phyloP scores from a whole-genome alignment of 306 rosid species.

The Vigna reflexopilosa region DNA sequence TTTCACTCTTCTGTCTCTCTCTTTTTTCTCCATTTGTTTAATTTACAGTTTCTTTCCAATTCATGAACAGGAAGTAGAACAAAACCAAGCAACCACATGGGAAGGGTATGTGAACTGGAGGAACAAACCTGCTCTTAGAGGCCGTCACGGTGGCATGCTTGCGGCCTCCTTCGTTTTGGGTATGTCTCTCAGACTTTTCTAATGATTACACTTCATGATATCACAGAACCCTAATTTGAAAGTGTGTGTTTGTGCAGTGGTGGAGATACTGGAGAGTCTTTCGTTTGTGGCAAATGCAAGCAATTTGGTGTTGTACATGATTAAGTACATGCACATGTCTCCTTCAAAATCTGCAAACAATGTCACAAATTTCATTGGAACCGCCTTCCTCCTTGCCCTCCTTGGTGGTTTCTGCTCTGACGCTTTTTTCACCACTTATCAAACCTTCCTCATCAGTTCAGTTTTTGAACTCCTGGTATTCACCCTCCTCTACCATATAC shows the following conservation, averaged over 20 bases:
- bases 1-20: background rate
- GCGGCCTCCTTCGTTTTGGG: constrained; percentile 90
- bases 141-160: constrained; percentile 88
- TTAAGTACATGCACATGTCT: constrained; percentile 72
- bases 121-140: constrained; percentile 68
- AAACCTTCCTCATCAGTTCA: constrained; percentile 82
- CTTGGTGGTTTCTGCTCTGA: constrained; percentile 95
- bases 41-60: background rate
- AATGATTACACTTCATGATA: too few relatives aligned
- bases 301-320: constrained; percentile 82
- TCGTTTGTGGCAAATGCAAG: constrained; percentile 94
- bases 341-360: constrained; percentile 85
- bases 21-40: background rate
- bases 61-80: constrained; percentile 52
- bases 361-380: constrained; percentile 98
- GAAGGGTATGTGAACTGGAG: constrained; percentile 90
- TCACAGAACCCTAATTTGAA: background rate
- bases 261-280: constrained; percentile 88
- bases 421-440: constrained; percentile 81
- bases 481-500: too few relatives aligned
- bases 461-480: constrained; percentile 79
- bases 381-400: constrained; percentile 91
- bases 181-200: constrained; percentile 34
- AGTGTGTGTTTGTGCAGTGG: constrained; percentile 52
- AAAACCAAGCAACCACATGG: constrained; percentile 59